These are phyloP conservation scores for Bruguiera sexangula DNA, from an alignment of 345 rosid species.

Conservation along the genomic window DNA sequence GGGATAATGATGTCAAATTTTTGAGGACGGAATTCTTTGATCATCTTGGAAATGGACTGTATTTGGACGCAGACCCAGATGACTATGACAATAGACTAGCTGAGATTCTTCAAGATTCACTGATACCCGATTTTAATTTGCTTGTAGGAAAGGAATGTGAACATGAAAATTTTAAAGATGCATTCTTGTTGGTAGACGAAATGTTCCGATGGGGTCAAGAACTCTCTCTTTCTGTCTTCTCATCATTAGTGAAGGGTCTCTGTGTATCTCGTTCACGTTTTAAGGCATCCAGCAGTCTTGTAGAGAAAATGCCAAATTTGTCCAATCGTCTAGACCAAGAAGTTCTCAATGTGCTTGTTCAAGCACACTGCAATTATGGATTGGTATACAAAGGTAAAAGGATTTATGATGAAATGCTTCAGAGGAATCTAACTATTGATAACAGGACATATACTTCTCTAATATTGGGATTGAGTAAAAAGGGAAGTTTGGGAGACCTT, in stretches of 20 bases:
- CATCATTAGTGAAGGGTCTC: conserved; percentile 43
- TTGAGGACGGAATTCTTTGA: conserved; percentile 70
- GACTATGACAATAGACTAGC: conserved; percentile 51
- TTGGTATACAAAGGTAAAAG: conserved; percentile 42
- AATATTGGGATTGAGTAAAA: conserved; percentile 50
- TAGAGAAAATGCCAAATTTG: conserved; percentile 52
- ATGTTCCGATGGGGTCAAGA: conserved; percentile 72
- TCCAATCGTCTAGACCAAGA: conserved; percentile 54
- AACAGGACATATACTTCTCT: conserved; percentile 44
- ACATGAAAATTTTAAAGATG: conserved; percentile 37
- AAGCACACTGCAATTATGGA: conserved; percentile 57
- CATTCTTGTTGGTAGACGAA: conserved; percentile 47
- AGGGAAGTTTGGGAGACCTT: conserved; percentile 37
- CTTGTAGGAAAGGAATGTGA: conserved; percentile 42
- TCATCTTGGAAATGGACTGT: conserved; percentile 78
- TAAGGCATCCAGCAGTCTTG: conserved; percentile 36
- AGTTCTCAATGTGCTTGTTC: conserved; percentile 50
- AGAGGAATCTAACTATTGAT: conserved; percentile 34
- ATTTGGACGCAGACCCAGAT: conserved; percentile 59
- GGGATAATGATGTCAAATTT: conserved; percentile 53
- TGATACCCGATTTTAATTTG: conserved; percentile 51
- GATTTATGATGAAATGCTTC: conserved; percentile 48
- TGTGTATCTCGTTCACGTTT: conserved; percentile 38
- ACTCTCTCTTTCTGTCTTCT: conserved; percentile 38
- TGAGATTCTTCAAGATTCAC: conserved; percentile 43